phyloP scores from a whole-genome alignment of 768 basidiomycete species.

The Pisolithus microcarpus region DNA sequence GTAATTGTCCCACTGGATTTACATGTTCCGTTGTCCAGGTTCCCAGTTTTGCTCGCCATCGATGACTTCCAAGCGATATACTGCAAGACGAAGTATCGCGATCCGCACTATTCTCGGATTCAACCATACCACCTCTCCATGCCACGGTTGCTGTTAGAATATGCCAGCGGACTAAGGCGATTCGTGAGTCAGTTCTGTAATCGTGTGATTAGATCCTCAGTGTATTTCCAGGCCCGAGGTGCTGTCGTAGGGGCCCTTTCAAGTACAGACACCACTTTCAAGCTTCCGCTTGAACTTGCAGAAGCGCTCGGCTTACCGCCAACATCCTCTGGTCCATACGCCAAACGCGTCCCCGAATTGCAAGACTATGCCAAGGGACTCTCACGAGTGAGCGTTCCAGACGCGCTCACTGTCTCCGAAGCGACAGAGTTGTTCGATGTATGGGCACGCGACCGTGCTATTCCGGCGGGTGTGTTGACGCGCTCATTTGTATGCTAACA shows the following conservation, averaged over 20 bases:
- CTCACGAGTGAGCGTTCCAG: constrained; percentile 45
- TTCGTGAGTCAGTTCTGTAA: constrained; percentile 48
- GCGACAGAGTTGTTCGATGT: constrained; percentile 70
- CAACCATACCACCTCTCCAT: constrained; percentile 73
- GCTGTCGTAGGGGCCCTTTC: constrained; percentile 68
- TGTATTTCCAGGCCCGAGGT: constrained; percentile 48
- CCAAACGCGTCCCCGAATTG: constrained; percentile 44
- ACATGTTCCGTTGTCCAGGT: constrained; percentile 31
- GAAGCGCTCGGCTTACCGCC: constrained; percentile 49
- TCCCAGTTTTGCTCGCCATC: constrained; percentile 75
- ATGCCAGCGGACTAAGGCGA: constrained; percentile 56
- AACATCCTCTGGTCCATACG: constrained; percentile 45
- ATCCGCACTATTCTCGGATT: constrained; percentile 62
- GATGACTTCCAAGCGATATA: constrained; percentile 87
- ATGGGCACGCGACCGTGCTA: constrained; percentile 58
- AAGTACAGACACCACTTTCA: constrained; percentile 50
- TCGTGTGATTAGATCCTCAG: background rate
- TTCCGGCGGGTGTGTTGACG: constrained; percentile 40
- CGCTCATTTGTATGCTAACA: background rate
- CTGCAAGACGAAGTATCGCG: constrained; percentile 57
- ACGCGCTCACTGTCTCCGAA: constrained; percentile 54
- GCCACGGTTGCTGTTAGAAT: constrained; percentile 73
- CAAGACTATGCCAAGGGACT: constrained; percentile 50
- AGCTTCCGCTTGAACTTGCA: constrained; percentile 53
- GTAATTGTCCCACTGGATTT: background rate